Evolutionary conservation across 768 basidiomycete species (phyloP), one percentile per base, ranked within the genome.

Genomic region (Paxillus involutus): DNA sequence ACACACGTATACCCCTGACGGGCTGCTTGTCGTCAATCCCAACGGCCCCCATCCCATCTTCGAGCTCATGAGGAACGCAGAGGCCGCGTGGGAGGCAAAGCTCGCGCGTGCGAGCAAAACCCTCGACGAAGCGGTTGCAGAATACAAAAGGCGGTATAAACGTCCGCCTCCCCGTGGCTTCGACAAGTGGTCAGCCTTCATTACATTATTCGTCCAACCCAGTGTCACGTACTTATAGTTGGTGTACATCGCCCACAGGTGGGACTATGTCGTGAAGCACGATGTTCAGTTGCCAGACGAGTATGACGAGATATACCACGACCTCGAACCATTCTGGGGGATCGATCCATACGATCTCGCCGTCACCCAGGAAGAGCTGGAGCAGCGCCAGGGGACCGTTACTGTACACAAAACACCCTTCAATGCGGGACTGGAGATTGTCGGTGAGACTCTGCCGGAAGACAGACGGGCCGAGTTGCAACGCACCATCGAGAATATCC

Each of bases 221-320:
- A 29, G 4, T 53, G 9, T 12, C 26, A 21, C 26, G 26, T 33
- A 11, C 7, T 30, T 5, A 19, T 3, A 21, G 21, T 42, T 7
- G n/a, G 32, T n/a, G n/a, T 26, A 5, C 11, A n/a, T 36, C 19
- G 1, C 16, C 26, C 21, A 14, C 14, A 71, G 76, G 77, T 79
- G 77, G 78, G 57, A 67, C 19, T 80, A 75, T 52, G 73, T 73
- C 6, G 64, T 68, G n/a, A 57, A 59, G 47, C 57, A 80, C 55
- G 56, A 69, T 29, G 69, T 79, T 2, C 72, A 69, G 41, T 66
- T 79, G 1, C 73, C 71, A 14, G 79, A 79, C 55, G 77, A 79
- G 51, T 79, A 80, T 44, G 77, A 80, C 60, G 75, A 77, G 55
- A 78, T 79, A 46, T 59, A 67, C 50, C 56, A 63, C 7, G 69